These are phyloP conservation scores for Nemania sp. DNA, from an alignment of 2,329 filamentous ascomycete species.

Conservation along the genomic window DNA sequence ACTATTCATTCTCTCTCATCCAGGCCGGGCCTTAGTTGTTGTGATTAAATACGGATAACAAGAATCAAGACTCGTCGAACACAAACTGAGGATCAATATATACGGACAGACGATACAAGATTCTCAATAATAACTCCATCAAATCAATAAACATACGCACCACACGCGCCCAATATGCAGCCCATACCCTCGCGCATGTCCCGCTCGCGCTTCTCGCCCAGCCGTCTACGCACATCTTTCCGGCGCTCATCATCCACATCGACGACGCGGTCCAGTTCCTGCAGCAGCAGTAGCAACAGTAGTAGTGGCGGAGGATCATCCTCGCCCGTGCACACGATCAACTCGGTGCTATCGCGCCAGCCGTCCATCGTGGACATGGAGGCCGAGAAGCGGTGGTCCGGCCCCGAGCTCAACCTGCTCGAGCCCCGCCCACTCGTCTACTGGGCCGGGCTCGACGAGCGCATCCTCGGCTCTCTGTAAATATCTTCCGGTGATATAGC, in stretches of 20 bases:
- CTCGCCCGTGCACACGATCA: conserved; percentile 55
- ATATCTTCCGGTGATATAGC: too few relatives aligned
- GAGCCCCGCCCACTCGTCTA: conserved; percentile 66
- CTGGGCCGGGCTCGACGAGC: conserved; percentile 65
- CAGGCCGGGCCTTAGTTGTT: conserved; percentile 42
- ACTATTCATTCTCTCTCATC: conserved; percentile 28
- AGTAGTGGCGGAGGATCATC: too few relatives aligned
- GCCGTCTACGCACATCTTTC: conserved; percentile 54
- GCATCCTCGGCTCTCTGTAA: conserved; percentile 51
- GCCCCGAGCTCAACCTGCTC: conserved; percentile 57
- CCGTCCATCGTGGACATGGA: conserved; percentile 61
- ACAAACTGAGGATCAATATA: too few relatives aligned
- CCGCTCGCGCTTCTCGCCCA: conserved; percentile 54
- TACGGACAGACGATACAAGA: too few relatives aligned
- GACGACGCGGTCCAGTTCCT: conserved; percentile 46
- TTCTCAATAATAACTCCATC: too few relatives aligned
- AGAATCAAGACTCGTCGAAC: too few relatives aligned
- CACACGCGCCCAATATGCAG: background rate
- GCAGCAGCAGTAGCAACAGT: too few relatives aligned
- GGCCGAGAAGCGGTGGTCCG: conserved; percentile 58
- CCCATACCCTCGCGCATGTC: conserved; percentile 53
- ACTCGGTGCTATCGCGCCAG: conserved; percentile 61
- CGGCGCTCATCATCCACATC: conserved; percentile 55
- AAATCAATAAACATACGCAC: background rate
- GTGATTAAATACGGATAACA: too few relatives aligned